Percentiles rank a stretch among this genome's conserved stretches.
These are phyloP conservation scores for Aspergillus unguis DNA, from an alignment of 2,329 filamentous ascomycete species.

Conservation along the genomic window DNA sequence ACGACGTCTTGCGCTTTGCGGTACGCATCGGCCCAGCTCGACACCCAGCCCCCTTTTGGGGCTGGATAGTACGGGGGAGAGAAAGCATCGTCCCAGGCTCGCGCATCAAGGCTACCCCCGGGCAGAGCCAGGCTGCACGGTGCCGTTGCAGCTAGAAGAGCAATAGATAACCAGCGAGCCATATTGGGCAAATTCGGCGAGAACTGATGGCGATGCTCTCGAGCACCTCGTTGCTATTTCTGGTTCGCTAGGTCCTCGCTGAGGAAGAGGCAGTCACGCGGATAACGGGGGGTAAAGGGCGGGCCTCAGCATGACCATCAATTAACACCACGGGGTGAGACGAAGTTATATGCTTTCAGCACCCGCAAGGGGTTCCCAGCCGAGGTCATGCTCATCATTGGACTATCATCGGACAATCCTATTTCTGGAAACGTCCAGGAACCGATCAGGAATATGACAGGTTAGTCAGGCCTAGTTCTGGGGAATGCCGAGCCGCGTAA, in stretches of 20 bases:
- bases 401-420: neutral
- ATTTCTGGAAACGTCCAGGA: constrained; percentile 1
- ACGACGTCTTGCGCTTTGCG: constrained; percentile 66
- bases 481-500: neutral
- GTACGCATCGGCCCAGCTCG: constrained; percentile 68
- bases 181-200: constrained; percentile 2
- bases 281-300: neutral
- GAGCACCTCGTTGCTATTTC: too few species aligned
- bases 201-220: too few species aligned
- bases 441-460: neutral
- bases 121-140: constrained; percentile 10
- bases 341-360: neutral
- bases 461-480: neutral
- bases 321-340: neutral
- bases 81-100: constrained; percentile 20
- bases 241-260: too few species aligned
- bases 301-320: neutral
- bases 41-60: constrained; percentile 67
- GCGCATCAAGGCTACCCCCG: constrained; percentile 13
- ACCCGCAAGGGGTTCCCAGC: neutral
- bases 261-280: neutral
- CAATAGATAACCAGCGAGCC: constrained; percentile 6
- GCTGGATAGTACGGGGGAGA: constrained; percentile 67
- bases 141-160: constrained; percentile 1
- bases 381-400: neutral